Percentiles rank a stretch among this genome's conserved stretches.
Conservation (phyloP, 2,329 filamentous ascomycete genomes). For the Pestalotiopsis sp. region DNA sequence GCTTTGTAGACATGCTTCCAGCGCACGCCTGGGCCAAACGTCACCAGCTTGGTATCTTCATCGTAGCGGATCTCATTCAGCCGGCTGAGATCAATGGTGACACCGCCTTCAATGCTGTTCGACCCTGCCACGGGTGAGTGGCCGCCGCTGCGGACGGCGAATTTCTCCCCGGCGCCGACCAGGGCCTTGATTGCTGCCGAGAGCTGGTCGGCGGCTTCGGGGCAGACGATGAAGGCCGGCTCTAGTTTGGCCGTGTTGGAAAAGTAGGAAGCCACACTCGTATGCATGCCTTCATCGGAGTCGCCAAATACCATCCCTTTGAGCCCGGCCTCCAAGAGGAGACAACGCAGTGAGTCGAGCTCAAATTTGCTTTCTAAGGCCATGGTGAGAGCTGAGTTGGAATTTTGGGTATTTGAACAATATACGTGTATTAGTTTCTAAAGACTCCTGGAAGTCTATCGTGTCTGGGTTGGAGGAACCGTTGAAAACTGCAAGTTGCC, state of each 20-base stretch:
- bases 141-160: not conserved
- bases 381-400: too few species aligned
- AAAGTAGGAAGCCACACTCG: constrained; percentile 5
- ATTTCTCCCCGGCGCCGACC: not conserved
- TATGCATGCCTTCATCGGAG: not conserved
- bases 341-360: too few species aligned
- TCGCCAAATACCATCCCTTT: not conserved
- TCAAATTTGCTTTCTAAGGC: too few species aligned
- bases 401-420: too few species aligned
- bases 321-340: not conserved
- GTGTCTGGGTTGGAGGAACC: too few species aligned
- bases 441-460: too few species aligned
- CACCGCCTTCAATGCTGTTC: constrained; percentile 8
- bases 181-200: not conserved
- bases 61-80: not conserved
- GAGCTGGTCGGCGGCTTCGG: not conserved
- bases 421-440: too few species aligned
- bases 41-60: not conserved
- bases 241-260: constrained; percentile 7
- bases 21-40: not conserved
- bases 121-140: constrained; percentile 6
- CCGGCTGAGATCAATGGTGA: not conserved
- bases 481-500: too few species aligned
- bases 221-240: not conserved
- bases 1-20: not conserved